Evolutionary conservation across 805 yeast genomes (phyloP).

Genomic region (Ogataea salicorniae): DNA sequence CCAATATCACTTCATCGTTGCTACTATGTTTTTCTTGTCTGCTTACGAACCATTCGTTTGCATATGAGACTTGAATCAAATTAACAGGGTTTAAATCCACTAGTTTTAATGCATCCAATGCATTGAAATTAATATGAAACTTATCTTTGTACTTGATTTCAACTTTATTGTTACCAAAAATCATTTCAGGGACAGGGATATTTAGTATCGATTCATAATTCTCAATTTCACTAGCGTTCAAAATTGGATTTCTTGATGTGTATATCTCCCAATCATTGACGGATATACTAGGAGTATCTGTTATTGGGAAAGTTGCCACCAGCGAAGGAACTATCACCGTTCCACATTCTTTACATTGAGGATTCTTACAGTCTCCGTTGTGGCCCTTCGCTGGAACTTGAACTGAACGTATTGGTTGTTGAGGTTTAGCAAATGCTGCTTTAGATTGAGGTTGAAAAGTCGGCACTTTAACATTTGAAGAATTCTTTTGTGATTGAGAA

Average conservation of each 20-base stretch:
- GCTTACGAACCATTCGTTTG: constrained; percentile 69
- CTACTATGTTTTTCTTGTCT: constrained; percentile 32
- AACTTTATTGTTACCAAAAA: constrained; percentile 79
- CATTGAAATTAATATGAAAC: constrained; percentile 56
- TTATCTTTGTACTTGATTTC: constrained; percentile 28
- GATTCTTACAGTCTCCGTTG: constrained; percentile 20
- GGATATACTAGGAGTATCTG: constrained; percentile 64
- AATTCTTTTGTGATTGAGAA: neutral
- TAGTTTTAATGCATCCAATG: constrained; percentile 65
- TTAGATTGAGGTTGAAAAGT: neutral
- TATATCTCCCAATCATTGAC: constrained; percentile 72
- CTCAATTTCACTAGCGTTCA: constrained; percentile 71
- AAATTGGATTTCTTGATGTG: constrained; percentile 70
- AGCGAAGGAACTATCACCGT: constrained; percentile 77
- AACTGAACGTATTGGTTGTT: neutral
- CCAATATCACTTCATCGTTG: constrained; percentile 37
- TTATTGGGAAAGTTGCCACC: constrained; percentile 54
- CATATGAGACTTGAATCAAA: constrained; percentile 71
- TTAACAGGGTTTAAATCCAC: constrained; percentile 44
- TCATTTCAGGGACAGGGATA: constrained; percentile 95
- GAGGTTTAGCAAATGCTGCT: neutral
- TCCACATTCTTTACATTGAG: constrained; percentile 59
- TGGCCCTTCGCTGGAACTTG: constrained; percentile 19
- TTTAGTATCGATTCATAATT: constrained; percentile 53
- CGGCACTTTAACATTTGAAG: constrained; percentile 2